phyloP scores from a whole-genome alignment of 352 stramenopile genomes.

The Ophiocytium majus region DNA sequence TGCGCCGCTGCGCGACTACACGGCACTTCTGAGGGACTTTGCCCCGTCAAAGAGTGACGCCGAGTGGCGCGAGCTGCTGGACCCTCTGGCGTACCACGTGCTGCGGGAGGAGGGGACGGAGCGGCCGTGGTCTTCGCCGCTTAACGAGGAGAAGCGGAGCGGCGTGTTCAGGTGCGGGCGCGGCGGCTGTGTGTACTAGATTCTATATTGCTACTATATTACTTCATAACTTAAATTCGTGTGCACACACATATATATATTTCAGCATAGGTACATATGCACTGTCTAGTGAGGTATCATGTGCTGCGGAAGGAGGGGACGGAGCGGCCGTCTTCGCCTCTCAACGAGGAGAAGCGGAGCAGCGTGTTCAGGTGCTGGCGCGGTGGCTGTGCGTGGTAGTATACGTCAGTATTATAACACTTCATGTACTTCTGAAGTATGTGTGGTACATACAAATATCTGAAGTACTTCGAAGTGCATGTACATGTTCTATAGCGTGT shows the following conservation, averaged over 20 bases:
- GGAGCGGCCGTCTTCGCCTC: conserved; percentile 61
- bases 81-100: conserved; percentile 41
- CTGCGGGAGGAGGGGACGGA: conserved; percentile 63
- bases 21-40: conserved; percentile 28
- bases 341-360: conserved; percentile 59
- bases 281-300: too few species aligned
- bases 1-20: conserved; percentile 39
- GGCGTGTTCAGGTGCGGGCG: conserved; percentile 64
- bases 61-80: conserved; percentile 40
- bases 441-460: too few species aligned
- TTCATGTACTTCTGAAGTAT: too few species aligned
- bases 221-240: too few species aligned
- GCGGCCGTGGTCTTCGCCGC: conserved; percentile 61
- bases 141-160: conserved; percentile 60
- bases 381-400: too few species aligned
- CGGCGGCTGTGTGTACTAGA: too few species aligned
- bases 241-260: too few species aligned
- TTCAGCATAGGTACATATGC: too few species aligned
- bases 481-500: too few species aligned
- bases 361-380: conserved; percentile 62
- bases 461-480: too few species aligned
- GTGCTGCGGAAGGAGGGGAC: conserved; percentile 60
- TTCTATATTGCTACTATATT: too few species aligned
- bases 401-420: too few species aligned
- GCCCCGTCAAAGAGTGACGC: conserved; percentile 24